Base-by-base conservation (phyloP, 2,329 filamentous ascomycete genomes). In the Arthrobotrys conoides region DNA sequence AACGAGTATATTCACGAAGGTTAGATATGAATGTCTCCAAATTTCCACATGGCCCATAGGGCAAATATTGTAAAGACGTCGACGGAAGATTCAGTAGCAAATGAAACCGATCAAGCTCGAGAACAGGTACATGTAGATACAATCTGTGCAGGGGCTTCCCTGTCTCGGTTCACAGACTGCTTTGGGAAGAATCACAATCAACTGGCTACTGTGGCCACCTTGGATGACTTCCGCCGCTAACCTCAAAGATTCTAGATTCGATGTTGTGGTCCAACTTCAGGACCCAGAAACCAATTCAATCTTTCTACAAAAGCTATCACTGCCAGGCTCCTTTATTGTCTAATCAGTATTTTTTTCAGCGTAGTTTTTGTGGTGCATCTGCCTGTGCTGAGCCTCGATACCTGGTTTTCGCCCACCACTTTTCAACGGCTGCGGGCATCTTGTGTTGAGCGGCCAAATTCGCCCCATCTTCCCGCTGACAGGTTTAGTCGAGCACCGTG, bases 131-230 rank as follows among this genome's bases (percentile, higher is more conserved):
- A 14, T 14, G 20, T 12, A 41, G 10, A 6, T 20, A 18, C n/a
- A 18, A 18, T 9, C 30, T 18, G 30, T 38, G 46, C 68, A 71
- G 67, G 67, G 67, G 10, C 24, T 57, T 53, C 57, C 30, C 24
- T 20, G 68, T 55, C 67, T 48, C 44, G 68, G 64, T 65, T 71
- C 57, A 41, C 57, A 41, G 30, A 38, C 68, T 73, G 70, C 70
- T 61, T 73, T 63, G 27, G 69, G 69, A 65, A 66, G 69, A 72
- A 44, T 33, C 61, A 67, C 38, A 53, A 53, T 51, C 61, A 69
- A 75, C 66, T 68, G 73, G 73, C 73, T 68, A 77, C 73, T 77
- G 73, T 77, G 73, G 73, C 73, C 73, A 77, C 73, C 73, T 77
- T 53, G 70, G 69, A 72, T 18, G 30, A 6, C 53, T 55, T 63